Evolutionary conservation across 2,329 filamentous ascomycete species (phyloP), one percentile per base, ranked within the genome.

Genomic region (Stagonosporopsis chrysanthemi): DNA sequence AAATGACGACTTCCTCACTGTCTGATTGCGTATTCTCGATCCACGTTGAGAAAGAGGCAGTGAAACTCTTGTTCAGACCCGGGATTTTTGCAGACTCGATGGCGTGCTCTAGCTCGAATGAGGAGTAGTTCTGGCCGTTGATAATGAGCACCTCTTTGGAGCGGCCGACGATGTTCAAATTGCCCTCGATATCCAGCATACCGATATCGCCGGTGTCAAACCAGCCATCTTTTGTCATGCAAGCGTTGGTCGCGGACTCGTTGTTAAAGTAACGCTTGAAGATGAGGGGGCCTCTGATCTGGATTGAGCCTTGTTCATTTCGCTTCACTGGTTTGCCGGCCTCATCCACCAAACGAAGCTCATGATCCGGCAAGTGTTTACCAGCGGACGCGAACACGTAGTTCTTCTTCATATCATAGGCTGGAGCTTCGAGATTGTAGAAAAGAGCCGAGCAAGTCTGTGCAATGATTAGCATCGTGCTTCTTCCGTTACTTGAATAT

Each of bases 361-460:
- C 52, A 0, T 78, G 72, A 7, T 78, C 79, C 1, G 58, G 61
- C 19, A 81, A 75, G 46, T 74, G 76, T 1, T 52, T 60, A 0
- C 81, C 81, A 4, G 81, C 58, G 6, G 73, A 77, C 2, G 78
- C 71, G 26, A 81, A 75, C 15, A 69, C 64, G 1, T 47, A 46
- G 1, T 58, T 56, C 1, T 64, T 52, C 0, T 58, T 44, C 0
- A 76, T 19, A 50, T 83, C 81, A 50, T 77, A 78, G 0, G 46
- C 35, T 0, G 82, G 82, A 47, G 77, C 82, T 0, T 73, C 48
- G 0, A 61, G 31, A 28, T 77, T 79, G 70, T 74, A 83, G 19
- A 83, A 82, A 3, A 72, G 61, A 0, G 82, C 82, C 0, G 81
- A 82, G 60, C 82, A 84, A 0, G 81, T 84, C 69, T 85, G 19